Conservation (phyloP, 2,329 filamentous ascomycete genomes). For the Epichloe festucae region DNA sequence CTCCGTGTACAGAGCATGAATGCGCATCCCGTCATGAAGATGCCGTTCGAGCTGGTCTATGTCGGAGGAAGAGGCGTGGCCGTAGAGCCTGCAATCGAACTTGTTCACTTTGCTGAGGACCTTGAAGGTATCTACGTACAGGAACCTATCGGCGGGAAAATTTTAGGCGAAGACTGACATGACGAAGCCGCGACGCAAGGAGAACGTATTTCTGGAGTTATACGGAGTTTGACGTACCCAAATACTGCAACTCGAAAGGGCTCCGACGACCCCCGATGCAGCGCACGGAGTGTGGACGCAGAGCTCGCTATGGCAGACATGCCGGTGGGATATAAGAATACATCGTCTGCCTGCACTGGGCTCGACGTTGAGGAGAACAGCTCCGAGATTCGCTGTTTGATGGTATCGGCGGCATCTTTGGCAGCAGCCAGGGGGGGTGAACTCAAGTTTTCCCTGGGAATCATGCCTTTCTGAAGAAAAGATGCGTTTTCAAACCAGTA, state of each 20-base stretch:
- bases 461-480: slow-evolving; percentile 5
- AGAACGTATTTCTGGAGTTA: too few relatives aligned
- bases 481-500: slow-evolving; percentile 14
- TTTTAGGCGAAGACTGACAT: not conserved
- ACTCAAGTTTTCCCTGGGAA: not conserved
- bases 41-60: slow-evolving; percentile 27
- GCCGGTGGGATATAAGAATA: slow-evolving; percentile 36
- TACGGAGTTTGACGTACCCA: slow-evolving; percentile 10
- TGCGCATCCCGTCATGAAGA: slow-evolving; percentile 21
- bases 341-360: slow-evolving; percentile 18
- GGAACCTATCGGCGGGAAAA: slow-evolving; percentile 10
- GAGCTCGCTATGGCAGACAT: slow-evolving; percentile 34
- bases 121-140: slow-evolving; percentile 19
- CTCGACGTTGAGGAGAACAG: slow-evolving; percentile 9
- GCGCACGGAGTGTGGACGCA: slow-evolving; percentile 6
- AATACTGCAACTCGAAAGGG: slow-evolving; percentile 14
- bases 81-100: slow-evolving; percentile 29
- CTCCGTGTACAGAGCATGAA: slow-evolving; percentile 35
- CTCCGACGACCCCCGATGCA: not conserved
- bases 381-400: slow-evolving; percentile 11
- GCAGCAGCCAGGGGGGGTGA: slow-evolving; percentile 5
- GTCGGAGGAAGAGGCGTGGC: slow-evolving; percentile 24
- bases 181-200: too few relatives aligned
- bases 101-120: slow-evolving; percentile 14
- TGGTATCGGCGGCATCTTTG: slow-evolving; percentile 1